Base-by-base conservation (phyloP, 129 eudicot species). In the Arctium lappa region DNA sequence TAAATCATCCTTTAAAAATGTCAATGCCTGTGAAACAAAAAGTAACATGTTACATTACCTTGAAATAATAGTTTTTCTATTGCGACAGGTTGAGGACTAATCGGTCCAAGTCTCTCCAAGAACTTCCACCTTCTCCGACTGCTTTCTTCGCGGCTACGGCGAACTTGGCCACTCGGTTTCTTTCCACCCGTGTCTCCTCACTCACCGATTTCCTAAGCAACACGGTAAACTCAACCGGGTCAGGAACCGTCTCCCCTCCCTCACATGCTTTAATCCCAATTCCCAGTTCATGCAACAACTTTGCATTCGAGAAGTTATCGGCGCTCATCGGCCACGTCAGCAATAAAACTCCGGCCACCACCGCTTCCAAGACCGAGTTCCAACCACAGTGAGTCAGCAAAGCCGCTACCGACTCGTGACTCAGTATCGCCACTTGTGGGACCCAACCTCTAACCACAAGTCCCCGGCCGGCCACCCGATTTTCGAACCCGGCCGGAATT, bases 191-290 rank as follows among this genome's bases (percentile, higher is more conserved):
- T 18, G 90, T 77, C 33, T 86, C 65, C 48, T 56, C 76, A 6
- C 81, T 42, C 76, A 78, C 70, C 0, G 83, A 72, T 16, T 86
- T 74, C 0, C 50, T 81, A 34, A 91, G n/a, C 40, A 76, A 56
- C 75, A 48, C 73, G 60, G 78, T 91, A 80, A 91, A 72, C 62
- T 83, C 91, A 16, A 68, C 80, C 40, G 95, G 48, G 60, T 84
- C 76, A 2, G 86, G 92, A 22, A 87, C 87, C 6, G 82, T 78
- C 8, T 69, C 66, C 0, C 31, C 82, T 0, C 95, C 95, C 38
- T 91, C 87, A 22, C 95, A 87, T 29, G 82, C 93, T 62, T 81
- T 84, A 16, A 72, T 8, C 2, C 87, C 93, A 7, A 91, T 89
- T 79, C 86, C 73, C 2, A 87, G 44, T 75, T 87, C 78, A 32